These are phyloP conservation scores for Sistotremastrum niveocremeum DNA, from an alignment of 768 basidiomycete genomes.

Conservation along the genomic window DNA sequence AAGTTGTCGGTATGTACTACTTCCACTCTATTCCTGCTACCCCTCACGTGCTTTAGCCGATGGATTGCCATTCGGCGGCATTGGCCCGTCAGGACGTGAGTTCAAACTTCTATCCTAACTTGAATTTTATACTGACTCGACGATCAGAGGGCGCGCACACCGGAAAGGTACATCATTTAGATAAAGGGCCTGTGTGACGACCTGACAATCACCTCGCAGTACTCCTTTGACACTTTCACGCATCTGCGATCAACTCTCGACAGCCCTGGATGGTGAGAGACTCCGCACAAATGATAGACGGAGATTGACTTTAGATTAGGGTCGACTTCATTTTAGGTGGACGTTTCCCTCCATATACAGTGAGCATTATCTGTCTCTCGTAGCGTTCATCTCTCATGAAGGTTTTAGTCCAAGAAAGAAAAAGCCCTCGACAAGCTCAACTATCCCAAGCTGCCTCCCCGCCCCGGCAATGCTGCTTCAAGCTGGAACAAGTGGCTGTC, in stretches of 20 bases:
- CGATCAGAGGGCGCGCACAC: constrained; percentile 11
- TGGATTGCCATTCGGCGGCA: constrained; percentile 8
- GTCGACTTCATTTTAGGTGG: constrained; percentile 6
- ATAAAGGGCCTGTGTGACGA: no score
- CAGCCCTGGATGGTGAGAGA: constrained; percentile 3
- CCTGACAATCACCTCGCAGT: background rate
- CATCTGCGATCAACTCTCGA: constrained; percentile 8
- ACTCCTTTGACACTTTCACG: constrained; percentile 15
- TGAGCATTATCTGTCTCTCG: background rate
- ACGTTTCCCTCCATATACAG: constrained; percentile 12
- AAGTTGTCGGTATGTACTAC: constrained; percentile 3
- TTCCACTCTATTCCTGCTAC: background rate
- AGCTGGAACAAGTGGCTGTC: no score
- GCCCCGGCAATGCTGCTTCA: no score
- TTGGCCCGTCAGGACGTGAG: constrained; percentile 11
- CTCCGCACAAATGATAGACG: background rate
- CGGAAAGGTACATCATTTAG: constrained; percentile 1
- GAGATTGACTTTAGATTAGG: constrained; percentile 3
- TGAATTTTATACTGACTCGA: background rate
- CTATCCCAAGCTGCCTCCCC: no score
- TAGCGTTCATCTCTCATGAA: no score
- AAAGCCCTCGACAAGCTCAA: background rate
- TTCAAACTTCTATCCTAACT: background rate
- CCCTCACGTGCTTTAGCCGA: background rate
- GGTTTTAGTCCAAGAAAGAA: no score